Evolutionary conservation across 345 rosid genomes (phyloP).

Genomic region (Hirschfeldia incana): DNA sequence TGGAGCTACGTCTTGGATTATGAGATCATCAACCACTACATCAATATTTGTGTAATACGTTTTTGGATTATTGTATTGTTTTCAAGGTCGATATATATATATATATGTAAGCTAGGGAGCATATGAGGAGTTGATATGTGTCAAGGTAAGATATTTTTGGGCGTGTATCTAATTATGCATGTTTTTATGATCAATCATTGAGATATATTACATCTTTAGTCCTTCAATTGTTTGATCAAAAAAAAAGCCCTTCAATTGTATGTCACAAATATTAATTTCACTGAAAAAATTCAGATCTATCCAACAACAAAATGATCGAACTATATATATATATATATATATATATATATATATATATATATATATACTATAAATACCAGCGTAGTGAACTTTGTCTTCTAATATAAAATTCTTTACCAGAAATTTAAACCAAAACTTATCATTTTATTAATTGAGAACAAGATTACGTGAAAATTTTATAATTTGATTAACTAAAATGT

Average conservation of each 20-base stretch:
- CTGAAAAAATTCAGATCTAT: background rate
- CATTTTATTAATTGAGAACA: background rate
- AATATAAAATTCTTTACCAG: background rate
- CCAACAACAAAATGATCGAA: background rate
- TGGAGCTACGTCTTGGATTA: conserved; percentile 91
- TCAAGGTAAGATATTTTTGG: conserved; percentile 25
- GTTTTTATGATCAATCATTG: conserved; percentile 8
- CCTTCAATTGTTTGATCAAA: background rate
- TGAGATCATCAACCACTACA: conserved; percentile 4
- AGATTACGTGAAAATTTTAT: background rate
- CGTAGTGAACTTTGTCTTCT: background rate
- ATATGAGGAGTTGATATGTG: conserved; percentile 18
- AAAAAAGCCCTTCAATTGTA: background rate
- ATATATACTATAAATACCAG: background rate
- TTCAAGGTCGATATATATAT: conserved; percentile 9
- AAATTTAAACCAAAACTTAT: background rate
- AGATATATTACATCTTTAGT: conserved; percentile 5
- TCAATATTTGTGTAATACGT: conserved; percentile 19
- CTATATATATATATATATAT: too few species aligned
- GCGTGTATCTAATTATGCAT: conserved; percentile 18
- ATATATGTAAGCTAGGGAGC: conserved; percentile 20
- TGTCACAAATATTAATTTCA: background rate
- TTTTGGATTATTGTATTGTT: conserved; percentile 28
- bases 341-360: too few species aligned
- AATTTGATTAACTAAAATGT: too few species aligned